Percentiles rank a stretch among this genome's conserved stretches.
These are phyloP conservation scores for Chalara sp. DNA, from an alignment of 2,329 filamentous ascomycete genomes.

Conservation along the genomic window DNA sequence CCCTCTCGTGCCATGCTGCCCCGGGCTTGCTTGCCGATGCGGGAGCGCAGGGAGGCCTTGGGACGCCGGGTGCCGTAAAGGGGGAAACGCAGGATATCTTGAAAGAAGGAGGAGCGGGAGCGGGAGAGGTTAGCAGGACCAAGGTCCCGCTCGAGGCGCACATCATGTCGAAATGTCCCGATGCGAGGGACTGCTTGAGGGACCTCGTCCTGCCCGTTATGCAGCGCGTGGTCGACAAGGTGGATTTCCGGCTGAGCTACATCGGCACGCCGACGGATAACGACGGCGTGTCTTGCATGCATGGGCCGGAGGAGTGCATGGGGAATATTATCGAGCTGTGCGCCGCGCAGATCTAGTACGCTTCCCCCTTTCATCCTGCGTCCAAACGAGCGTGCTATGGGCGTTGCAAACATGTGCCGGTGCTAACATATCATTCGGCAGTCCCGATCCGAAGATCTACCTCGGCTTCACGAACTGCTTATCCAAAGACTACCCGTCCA, in stretches of 20 bases:
- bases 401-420: neutral
- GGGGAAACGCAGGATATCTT: too few species aligned
- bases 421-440: neutral
- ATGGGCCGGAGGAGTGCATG: constrained; percentile 84
- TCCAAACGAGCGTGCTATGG: too few species aligned
- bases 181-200: constrained; percentile 53
- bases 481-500: constrained; percentile 64
- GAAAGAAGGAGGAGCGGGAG: too few species aligned
- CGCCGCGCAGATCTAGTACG: constrained; percentile 64
- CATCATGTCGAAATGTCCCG: constrained; percentile 96
- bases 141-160: constrained; percentile 80
- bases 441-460: constrained; percentile 74
- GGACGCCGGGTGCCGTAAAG: too few species aligned
- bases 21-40: too few species aligned
- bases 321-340: constrained; percentile 95
- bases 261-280: constrained; percentile 77
- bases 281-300: constrained; percentile 80
- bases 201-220: constrained; percentile 61
- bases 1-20: too few species aligned
- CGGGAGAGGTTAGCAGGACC: constrained; percentile 17
- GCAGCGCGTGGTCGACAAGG: constrained; percentile 73
- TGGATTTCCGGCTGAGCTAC: constrained; percentile 85
- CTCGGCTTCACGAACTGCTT: constrained; percentile 94
- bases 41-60: too few species aligned
- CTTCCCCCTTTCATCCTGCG: neutral